phyloP scores from a whole-genome alignment of 2,329 filamentous ascomycete genomes.

The Pseudogymnoascus sp. region DNA sequence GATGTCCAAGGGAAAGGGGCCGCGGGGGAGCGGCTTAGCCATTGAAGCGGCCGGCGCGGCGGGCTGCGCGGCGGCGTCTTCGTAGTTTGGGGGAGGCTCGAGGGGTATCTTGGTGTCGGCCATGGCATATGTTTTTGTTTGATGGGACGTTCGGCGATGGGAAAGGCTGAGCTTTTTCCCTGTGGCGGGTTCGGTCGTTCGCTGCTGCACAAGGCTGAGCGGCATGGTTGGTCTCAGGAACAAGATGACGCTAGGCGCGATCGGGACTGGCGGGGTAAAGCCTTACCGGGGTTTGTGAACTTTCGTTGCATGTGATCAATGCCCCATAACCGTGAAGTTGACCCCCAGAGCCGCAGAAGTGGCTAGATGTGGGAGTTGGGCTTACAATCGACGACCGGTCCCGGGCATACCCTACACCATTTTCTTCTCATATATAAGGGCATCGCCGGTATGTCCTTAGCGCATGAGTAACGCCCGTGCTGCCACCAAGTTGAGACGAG shows the following conservation, averaged over 20 bases:
- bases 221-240: neutral
- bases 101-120: slow-evolving; percentile 8
- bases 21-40: slow-evolving; percentile 26
- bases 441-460: neutral
- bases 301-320: slow-evolving; percentile 6
- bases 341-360: neutral
- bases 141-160: neutral
- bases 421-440: neutral
- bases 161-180: neutral
- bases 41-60: slow-evolving; percentile 7
- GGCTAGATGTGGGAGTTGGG: neutral
- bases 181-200: neutral
- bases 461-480: neutral
- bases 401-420: neutral
- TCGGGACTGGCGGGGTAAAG: neutral
- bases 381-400: neutral
- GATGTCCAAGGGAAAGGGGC: slow-evolving; percentile 63
- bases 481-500: neutral
- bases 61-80: slow-evolving; percentile 10
- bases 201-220: neutral
- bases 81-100: slow-evolving; percentile 18
- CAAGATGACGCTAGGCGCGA: neutral
- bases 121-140: neutral
- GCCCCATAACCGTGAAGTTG: neutral
- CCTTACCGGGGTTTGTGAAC: neutral